A percentile compares a stretch with the other conserved stretches of the same genome.
Conservation (phyloP, 1,139 yeast species). For the Hemisphaericaspora xylanilytica region DNA sequence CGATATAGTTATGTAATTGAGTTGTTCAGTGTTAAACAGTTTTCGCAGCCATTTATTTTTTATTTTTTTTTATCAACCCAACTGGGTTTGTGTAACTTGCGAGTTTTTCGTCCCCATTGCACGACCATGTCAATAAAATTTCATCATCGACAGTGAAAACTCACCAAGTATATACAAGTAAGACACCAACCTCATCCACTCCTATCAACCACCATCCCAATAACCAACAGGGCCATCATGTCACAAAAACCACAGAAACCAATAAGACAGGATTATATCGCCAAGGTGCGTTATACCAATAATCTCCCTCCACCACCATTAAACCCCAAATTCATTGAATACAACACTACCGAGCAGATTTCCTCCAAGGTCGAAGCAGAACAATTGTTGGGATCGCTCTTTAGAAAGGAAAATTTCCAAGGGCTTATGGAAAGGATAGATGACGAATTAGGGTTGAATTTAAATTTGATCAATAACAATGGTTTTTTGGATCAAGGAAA, state of each 20-base stretch:
- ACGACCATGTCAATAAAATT: too few relatives aligned
- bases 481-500: conserved; percentile 68
- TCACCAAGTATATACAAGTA: not conserved
- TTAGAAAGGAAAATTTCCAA: conserved; percentile 71
- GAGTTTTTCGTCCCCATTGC: too few relatives aligned
- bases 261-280: conserved; percentile 80
- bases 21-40: too few relatives aligned
- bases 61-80: too few relatives aligned
- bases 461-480: conserved; percentile 67
- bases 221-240: conserved; percentile 14
- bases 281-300: conserved; percentile 81
- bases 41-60: too few relatives aligned
- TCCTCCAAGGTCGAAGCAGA: conserved; percentile 55
- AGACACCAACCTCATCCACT: too few relatives aligned
- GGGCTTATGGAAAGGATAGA: conserved; percentile 64
- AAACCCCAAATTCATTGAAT: conserved; percentile 78
- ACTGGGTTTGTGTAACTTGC: too few relatives aligned
- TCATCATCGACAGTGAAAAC: too few relatives aligned
- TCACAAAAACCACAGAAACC: conserved; percentile 32
- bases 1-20: too few relatives aligned
- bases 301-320: conserved; percentile 92
- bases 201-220: not conserved
- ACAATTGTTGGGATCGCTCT: conserved; percentile 66
- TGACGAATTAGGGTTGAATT: conserved; percentile 74
- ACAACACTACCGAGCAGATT: conserved; percentile 39